phyloP scores from a whole-genome alignment of 192 early-diverging fungal species.

The Linnemannia schmuckeri region DNA sequence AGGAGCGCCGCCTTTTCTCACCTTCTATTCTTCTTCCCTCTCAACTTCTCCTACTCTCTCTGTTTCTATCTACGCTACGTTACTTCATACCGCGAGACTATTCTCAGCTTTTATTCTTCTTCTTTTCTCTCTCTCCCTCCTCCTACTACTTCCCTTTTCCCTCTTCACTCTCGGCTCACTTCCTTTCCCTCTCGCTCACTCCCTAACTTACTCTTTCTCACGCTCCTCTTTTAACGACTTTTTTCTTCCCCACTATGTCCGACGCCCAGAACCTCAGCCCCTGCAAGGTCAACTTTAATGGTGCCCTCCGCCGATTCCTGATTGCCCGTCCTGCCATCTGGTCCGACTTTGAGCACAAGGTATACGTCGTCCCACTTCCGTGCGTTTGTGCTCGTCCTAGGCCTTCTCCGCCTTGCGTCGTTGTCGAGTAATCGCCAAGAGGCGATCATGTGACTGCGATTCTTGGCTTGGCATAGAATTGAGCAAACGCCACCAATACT shows the following conservation, averaged over 20 bases:
- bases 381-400: background rate
- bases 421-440: background rate
- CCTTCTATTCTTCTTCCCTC: background rate
- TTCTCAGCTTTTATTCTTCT: background rate
- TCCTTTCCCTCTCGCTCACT: slow-evolving; percentile 9
- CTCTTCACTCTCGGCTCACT: background rate
- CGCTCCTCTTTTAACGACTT: background rate
- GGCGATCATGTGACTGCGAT: slow-evolving; percentile 7
- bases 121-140: background rate
- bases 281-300: slow-evolving; percentile 52
- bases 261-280: slow-evolving; percentile 41
- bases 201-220: background rate
- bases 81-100: background rate
- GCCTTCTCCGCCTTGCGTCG: no score
- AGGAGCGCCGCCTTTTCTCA: background rate
- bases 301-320: slow-evolving; percentile 48
- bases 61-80: background rate
- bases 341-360: slow-evolving; percentile 50
- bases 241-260: slow-evolving; percentile 19
- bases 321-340: slow-evolving; percentile 44
- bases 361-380: background rate
- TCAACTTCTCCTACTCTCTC: background rate
- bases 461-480: background rate
- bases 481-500: background rate
- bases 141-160: background rate